A percentile compares a stretch with the other conserved stretches of the same genome.
phyloP scores from a whole-genome alignment of 2,329 filamentous ascomycete species.

The Aspergillus sp. region DNA sequence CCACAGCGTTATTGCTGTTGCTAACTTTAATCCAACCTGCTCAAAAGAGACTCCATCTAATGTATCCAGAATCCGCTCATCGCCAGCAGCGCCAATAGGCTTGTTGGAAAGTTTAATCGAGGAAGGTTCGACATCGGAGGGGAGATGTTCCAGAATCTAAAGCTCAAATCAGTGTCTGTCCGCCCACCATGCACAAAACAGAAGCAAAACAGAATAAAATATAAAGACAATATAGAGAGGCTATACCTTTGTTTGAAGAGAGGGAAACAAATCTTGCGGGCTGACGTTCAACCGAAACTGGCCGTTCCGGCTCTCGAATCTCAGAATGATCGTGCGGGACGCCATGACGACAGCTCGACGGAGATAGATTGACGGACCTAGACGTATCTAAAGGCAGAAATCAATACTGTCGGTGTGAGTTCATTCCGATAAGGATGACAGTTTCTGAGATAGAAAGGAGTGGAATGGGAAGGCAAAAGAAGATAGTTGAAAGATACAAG shows the following conservation, averaged over 20 bases:
- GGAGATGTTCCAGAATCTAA: conserved; percentile 61
- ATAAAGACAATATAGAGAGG: background rate
- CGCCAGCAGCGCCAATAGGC: conserved; percentile 56
- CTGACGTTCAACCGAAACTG: conserved; percentile 83
- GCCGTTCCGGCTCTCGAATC: conserved; percentile 88
- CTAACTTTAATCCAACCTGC: conserved; percentile 58
- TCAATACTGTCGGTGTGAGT: background rate
- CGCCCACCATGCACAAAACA: background rate
- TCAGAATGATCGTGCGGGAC: conserved; percentile 68
- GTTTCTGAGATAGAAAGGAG: background rate
- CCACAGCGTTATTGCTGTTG: background rate
- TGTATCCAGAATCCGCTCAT: conserved; percentile 53
- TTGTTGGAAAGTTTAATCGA: conserved; percentile 61
- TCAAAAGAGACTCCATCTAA: conserved; percentile 57
- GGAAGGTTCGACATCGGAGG: conserved; percentile 53
- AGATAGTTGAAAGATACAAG: background rate
- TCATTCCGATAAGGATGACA: background rate
- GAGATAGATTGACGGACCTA: background rate
- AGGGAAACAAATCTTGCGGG: conserved; percentile 68
- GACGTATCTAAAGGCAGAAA: background rate
- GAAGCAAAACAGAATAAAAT: background rate
- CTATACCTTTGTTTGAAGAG: conserved; percentile 50
- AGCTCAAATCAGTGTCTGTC: conserved; percentile 11
- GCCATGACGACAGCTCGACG: conserved; percentile 30
- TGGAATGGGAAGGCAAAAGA: background rate